phyloP scores from a whole-genome alignment of 2,329 filamentous ascomycete genomes.

The Fusarium sp. region DNA sequence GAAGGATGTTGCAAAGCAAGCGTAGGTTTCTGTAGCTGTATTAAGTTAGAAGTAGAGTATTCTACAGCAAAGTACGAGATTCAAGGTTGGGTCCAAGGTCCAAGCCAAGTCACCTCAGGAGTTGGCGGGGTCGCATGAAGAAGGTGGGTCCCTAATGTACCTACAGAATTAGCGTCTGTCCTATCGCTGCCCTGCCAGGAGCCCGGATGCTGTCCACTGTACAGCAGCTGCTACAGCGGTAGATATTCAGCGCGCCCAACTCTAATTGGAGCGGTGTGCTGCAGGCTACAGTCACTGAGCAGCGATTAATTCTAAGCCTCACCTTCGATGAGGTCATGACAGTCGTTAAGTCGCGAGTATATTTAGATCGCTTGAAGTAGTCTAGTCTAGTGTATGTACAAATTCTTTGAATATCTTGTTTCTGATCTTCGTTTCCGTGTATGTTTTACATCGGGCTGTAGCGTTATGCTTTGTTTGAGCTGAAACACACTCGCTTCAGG shows the following conservation, averaged over 20 bases:
- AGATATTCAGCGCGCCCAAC: background rate
- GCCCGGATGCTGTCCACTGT: background rate
- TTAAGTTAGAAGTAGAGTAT: background rate
- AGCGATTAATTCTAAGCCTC: slow-evolving; percentile 19
- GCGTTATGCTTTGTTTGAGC: slow-evolving; percentile 2
- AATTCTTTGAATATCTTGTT: background rate
- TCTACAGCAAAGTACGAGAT: slow-evolving; percentile 5
- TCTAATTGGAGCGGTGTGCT: slow-evolving; percentile 20
- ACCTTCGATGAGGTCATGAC: slow-evolving; percentile 43
- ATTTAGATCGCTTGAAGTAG: slow-evolving; percentile 24
- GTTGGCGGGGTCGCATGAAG: slow-evolving; percentile 12
- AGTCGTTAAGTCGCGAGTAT: slow-evolving; percentile 14
- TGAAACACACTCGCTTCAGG: slow-evolving; percentile 13
- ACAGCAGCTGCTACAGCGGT: background rate
- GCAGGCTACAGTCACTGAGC: background rate
- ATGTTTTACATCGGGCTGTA: slow-evolving; percentile 2
- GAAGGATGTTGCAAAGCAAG: slow-evolving; percentile 21
- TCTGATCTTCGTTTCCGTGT: background rate
- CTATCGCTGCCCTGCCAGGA: background rate
- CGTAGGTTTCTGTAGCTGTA: slow-evolving; percentile 7
- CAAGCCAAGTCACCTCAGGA: background rate
- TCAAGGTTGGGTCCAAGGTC: background rate
- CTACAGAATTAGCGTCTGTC: background rate
- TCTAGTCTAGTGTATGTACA: background rate
- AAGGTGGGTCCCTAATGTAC: background rate